phyloP scores from a whole-genome alignment of 306 rosid genomes.

The Vigna hirtella region DNA sequence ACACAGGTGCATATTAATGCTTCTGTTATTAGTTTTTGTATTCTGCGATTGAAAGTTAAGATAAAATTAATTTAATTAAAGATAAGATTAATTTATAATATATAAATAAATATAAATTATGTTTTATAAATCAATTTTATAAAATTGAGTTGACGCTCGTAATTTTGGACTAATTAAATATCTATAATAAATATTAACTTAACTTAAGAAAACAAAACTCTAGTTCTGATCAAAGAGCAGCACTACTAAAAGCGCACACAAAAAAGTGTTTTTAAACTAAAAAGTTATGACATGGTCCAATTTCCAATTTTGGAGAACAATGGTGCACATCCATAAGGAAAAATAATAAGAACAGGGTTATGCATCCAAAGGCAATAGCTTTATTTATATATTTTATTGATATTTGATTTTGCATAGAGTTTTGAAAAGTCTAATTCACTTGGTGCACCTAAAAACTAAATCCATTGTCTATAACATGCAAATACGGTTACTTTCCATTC shows the following conservation, averaged over 20 bases:
- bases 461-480: slow-evolving; percentile 35
- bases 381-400: not conserved
- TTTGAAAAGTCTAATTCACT: slow-evolving; percentile 44
- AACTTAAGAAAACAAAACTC: not conserved
- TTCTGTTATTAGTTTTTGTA: not conserved
- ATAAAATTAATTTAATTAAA: no score
- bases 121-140: no score
- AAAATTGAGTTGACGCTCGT: no score
- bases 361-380: slow-evolving; percentile 27
- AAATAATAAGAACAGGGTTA: slow-evolving; percentile 33
- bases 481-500: slow-evolving; percentile 49
- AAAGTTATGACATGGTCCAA: slow-evolving; percentile 15
- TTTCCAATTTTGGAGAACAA: slow-evolving; percentile 21
- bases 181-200: not conserved
- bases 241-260: not conserved
- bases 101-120: no score
- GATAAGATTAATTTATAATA: no score
- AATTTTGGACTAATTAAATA: no score
- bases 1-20: not conserved
- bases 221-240: not conserved
- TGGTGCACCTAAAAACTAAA: slow-evolving; percentile 29
- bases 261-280: not conserved
- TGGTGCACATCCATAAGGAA: slow-evolving; percentile 21
- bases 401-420: not conserved
- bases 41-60: no score